Evolutionary conservation across 441 rosid genomes (phyloP).

Genomic region (Erodium texanum): DNA sequence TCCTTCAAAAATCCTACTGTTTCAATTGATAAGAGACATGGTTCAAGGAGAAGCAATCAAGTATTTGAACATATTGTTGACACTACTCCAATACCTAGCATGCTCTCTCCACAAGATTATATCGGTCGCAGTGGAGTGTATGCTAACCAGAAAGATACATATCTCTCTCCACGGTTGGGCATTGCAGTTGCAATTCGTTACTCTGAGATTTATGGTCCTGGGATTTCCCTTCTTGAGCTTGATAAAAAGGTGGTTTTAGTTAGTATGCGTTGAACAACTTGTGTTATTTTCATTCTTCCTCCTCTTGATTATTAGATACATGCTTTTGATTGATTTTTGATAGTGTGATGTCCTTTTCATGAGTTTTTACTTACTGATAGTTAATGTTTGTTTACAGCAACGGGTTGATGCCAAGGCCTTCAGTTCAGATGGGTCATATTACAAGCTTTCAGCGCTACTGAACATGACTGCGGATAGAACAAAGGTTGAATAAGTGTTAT

Average conservation of each 20-base stretch:
- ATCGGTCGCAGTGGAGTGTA: slow-evolving; percentile 72
- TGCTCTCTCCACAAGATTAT: slow-evolving; percentile 96
- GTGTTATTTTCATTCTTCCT: not conserved
- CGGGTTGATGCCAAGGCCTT: slow-evolving; percentile 85
- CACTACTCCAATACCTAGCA: slow-evolving; percentile 81
- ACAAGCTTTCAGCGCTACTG: slow-evolving; percentile 75
- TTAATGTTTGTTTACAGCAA: slow-evolving; percentile 47
- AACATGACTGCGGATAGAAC: slow-evolving; percentile 96
- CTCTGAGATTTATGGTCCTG: slow-evolving; percentile 82
- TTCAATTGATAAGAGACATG: slow-evolving; percentile 49
- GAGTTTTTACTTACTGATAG: not conserved
- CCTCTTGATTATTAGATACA: not conserved
- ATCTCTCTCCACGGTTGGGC: slow-evolving; percentile 67
- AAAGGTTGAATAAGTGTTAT: slow-evolving; percentile 49
- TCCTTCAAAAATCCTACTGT: slow-evolving; percentile 46
- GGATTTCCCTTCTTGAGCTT: slow-evolving; percentile 90
- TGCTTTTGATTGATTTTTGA: not conserved
- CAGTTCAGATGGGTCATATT: slow-evolving; percentile 71
- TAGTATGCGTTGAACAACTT: not conserved
- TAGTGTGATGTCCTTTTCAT: not conserved
- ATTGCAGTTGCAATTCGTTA: slow-evolving; percentile 73
- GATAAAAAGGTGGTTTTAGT: slow-evolving; percentile 76
- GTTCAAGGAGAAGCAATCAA: slow-evolving; percentile 54
- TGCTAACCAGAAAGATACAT: slow-evolving; percentile 79
- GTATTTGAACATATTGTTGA: slow-evolving; percentile 87